Base-by-base conservation (phyloP, 495 filamentous ascomycete species). In the Annulohypoxylon nitens region DNA sequence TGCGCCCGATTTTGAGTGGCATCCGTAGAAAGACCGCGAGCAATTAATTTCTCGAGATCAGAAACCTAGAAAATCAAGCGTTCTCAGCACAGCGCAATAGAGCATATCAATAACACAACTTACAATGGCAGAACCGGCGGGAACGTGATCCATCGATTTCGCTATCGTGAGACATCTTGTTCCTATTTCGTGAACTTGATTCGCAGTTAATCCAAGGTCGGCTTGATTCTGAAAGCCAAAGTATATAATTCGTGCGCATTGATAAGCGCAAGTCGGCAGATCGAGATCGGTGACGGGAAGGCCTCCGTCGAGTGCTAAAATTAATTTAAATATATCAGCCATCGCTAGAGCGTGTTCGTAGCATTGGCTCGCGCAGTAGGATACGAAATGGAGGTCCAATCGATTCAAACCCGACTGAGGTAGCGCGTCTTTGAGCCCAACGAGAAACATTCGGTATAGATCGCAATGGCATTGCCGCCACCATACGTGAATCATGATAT, bases 391-490 rank as follows among this genome's bases (percentile, higher is more conserved):
- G 14, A 75, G 77, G 41, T 85, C 81, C 1, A 85, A 71, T 39
- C 78, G 79, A 61, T 75, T 81, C 39, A 86, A 62, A 12, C 70
- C 75, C 0, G 69, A 69, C 9, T 75, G 78, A 8, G 83, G 75
- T 4, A 86, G 77, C 0, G 82, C 80, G 30, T 86, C 85, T 25
- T 80, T 78, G 16, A 87, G 75, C 1, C 83, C 82, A 0, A 75
- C 71, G n/a, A 86, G 69, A 30, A 82, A 83, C 12, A 86, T 73
- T 10, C 85, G 81, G 67, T 83, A 86, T 3, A 87, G 76, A 68
- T 87, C 85, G 37, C 84, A 81, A 47, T 86, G 78, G 57, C 85
- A 87, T 55, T 86, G 85, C 30, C 82, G 67, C 84, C 85, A 86
- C 81, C 79, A 82, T 3, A 86, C 78, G 55, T 87, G 85, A 12